Conservation (phyloP, 257 asterid genomes). For the Handroanthus guayacan region DNA sequence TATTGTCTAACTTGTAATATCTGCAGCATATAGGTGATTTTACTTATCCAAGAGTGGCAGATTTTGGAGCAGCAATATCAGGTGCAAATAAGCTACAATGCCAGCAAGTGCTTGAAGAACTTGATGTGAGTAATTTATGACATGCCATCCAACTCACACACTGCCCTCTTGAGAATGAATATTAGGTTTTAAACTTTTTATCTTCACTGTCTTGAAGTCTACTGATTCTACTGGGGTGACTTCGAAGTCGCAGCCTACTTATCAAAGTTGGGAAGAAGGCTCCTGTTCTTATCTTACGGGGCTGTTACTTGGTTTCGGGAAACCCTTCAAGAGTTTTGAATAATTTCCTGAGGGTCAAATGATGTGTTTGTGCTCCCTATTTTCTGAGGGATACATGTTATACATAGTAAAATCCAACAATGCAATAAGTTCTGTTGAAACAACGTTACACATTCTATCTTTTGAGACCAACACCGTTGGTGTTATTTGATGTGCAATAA, state of each 20-base stretch:
- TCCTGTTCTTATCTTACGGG: background rate
- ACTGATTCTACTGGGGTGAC: conserved; percentile 1
- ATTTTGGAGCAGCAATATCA: conserved; percentile 99
- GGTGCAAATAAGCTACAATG: conserved; percentile 88
- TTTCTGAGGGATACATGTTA: conserved; percentile 25
- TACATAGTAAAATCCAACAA: conserved; percentile 18
- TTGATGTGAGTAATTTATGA: conserved; percentile 71
- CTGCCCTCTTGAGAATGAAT: conserved; percentile 17
- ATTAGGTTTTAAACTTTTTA: background rate
- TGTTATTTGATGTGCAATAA: too few relatives aligned
- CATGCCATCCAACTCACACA: background rate
- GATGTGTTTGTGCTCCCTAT: conserved; percentile 18
- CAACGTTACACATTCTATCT: too few relatives aligned
- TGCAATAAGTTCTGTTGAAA: too few relatives aligned
- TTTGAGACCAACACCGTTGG: too few relatives aligned
- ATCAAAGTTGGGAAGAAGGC: background rate
- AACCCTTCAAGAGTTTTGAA: background rate
- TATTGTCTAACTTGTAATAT: conserved; percentile 42
- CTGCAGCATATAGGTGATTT: conserved; percentile 97
- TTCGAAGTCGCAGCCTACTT: conserved; percentile 8
- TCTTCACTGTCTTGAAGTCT: background rate
- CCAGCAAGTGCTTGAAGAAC: conserved; percentile 98
- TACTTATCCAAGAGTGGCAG: conserved; percentile 95
- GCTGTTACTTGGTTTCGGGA: conserved; percentile 23
- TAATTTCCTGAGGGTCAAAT: conserved; percentile 10